Evolutionary conservation across 371 early-diverging fungal genomes (phyloP).

Genomic region (Mucor irregularis): DNA sequence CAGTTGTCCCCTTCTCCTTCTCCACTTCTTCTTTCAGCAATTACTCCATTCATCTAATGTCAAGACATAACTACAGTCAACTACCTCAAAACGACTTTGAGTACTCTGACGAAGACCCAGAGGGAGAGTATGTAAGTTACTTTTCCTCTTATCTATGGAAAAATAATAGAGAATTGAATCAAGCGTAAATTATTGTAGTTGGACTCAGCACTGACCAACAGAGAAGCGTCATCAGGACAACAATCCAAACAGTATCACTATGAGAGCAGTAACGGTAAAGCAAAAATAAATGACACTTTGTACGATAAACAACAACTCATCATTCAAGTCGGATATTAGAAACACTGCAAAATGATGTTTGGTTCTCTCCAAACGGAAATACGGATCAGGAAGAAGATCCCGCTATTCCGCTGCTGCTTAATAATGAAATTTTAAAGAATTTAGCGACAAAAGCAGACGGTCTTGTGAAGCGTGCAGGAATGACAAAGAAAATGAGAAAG

Average conservation of each 20-base stretch:
- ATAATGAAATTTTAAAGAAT: not conserved
- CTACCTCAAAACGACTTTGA: not conserved
- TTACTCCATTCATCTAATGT: not conserved
- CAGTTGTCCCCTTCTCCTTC: too few species aligned
- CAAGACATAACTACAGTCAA: not conserved
- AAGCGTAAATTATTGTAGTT: not conserved
- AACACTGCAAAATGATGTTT: constrained; percentile 3
- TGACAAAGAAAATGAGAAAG: not conserved
- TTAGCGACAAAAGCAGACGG: not conserved
- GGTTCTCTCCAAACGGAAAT: not conserved
- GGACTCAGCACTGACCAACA: not conserved
- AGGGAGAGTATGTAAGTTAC: not conserved
- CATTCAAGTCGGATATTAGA: not conserved
- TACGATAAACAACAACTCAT: not conserved
- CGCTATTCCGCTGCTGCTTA: not conserved
- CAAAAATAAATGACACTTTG: not conserved
- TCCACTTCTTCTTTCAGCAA: too few species aligned
- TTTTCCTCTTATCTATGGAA: too few species aligned
- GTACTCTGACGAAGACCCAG: not conserved
- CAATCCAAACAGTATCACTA: constrained; percentile 7
- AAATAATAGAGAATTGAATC: not conserved
- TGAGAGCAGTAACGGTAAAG: constrained; percentile 3
- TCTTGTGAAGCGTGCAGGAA: not conserved
- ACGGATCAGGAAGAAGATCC: too few species aligned
- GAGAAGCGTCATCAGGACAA: too few species aligned